phyloP scores from a whole-genome alignment of 1,284 basidiomycete species.

The Puccinia novopanici region DNA sequence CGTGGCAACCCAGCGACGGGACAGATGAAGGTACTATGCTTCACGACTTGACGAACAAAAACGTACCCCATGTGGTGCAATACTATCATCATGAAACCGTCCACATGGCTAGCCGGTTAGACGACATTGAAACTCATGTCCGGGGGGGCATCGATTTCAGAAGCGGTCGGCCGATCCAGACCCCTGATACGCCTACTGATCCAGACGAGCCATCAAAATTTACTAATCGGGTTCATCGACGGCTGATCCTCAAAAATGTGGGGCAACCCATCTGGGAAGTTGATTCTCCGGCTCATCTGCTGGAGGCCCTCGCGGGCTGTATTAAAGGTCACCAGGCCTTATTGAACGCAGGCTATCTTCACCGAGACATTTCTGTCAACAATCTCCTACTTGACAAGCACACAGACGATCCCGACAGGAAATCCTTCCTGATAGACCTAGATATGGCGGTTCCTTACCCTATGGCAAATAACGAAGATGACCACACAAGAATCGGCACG shows the following conservation, averaged over 20 bases:
- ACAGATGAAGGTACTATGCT: neutral
- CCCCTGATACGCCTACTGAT: neutral
- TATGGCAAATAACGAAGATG: neutral
- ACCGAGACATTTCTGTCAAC: neutral
- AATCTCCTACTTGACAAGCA: neutral
- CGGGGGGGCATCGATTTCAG: neutral
- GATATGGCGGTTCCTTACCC: neutral
- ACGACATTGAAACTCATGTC: neutral
- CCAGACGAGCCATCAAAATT: neutral
- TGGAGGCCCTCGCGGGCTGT: conserved; percentile 10
- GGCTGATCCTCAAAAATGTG: conserved; percentile 9
- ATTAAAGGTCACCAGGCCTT: neutral
- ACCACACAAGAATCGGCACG: neutral
- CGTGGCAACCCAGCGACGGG: neutral
- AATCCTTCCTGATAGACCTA: conserved; percentile 14
- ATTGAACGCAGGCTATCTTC: conserved; percentile 1
- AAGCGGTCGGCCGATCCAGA: neutral
- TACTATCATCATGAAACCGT: conserved; percentile 4
- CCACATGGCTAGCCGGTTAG: neutral
- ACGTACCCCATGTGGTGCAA: neutral
- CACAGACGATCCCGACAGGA: neutral
- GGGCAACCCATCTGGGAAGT: neutral
- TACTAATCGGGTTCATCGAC: conserved; percentile 1
- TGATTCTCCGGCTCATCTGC: neutral
- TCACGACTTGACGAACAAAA: neutral